A percentile compares a stretch with the other conserved stretches of the same genome.
Conservation (phyloP, 768 basidiomycete species). For the Termitomyces sp. region DNA sequence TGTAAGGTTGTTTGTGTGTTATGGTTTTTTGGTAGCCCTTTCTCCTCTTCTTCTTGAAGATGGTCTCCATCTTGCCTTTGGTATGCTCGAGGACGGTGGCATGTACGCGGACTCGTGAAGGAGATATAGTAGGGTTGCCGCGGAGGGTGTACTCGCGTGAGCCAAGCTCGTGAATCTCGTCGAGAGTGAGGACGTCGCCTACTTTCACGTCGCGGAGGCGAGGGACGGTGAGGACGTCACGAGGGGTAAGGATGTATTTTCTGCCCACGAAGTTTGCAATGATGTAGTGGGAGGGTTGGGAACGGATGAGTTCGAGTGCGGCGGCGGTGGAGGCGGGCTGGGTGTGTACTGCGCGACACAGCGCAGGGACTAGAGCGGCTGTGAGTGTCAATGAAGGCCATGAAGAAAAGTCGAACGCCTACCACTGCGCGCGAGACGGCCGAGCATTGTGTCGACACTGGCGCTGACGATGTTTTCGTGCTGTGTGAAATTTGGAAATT, state of each 20-base stretch:
- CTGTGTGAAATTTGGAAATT: constrained; percentile 22
- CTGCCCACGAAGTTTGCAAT: constrained; percentile 82
- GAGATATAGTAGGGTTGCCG: constrained; percentile 65
- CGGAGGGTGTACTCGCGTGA: constrained; percentile 92
- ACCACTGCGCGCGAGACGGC: constrained; percentile 26
- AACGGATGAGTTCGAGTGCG: constrained; percentile 78
- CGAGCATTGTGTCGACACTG: constrained; percentile 18
- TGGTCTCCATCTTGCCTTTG: constrained; percentile 86
- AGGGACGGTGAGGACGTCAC: constrained; percentile 91
- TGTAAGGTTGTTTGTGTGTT: constrained; percentile 90
- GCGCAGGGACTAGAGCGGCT: constrained; percentile 7
- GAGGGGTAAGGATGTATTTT: constrained; percentile 85
- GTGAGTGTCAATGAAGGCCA: background rate
- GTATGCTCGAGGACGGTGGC: constrained; percentile 98
- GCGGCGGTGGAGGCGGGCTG: constrained; percentile 36
- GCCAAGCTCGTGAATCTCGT: constrained; percentile 89
- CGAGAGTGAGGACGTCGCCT: constrained; percentile 78
- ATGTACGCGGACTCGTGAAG: constrained; percentile 62
- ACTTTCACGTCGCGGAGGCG: constrained; percentile 80
- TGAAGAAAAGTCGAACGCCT: constrained; percentile 10
- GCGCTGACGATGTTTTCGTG: background rate
- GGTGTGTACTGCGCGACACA: constrained; percentile 19
- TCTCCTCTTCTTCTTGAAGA: constrained; percentile 96
- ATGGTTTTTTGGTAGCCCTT: constrained; percentile 97
- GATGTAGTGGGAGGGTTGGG: constrained; percentile 90